A percentile compares a stretch with the other conserved stretches of the same genome.
These are phyloP conservation scores for Sicyos edulis DNA, from an alignment of 306 rosid genomes.

Conservation along the genomic window DNA sequence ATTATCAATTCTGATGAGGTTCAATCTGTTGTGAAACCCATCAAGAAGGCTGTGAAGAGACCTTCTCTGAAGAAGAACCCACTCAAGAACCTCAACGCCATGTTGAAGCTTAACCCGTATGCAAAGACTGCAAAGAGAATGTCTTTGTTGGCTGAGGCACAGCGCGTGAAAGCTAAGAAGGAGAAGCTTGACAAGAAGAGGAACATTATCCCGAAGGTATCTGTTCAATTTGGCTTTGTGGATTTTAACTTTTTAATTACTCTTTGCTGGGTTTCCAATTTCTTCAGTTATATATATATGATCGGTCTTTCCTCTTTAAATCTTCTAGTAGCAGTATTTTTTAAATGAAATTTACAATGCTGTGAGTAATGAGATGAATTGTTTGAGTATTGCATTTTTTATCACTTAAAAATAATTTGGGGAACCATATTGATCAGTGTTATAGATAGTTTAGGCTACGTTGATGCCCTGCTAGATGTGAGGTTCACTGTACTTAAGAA, in stretches of 20 bases:
- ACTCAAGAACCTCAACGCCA: constrained; percentile 55
- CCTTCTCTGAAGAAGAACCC: constrained; percentile 77
- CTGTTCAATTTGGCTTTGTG: neutral
- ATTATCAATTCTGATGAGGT: constrained; percentile 87
- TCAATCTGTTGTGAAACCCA: constrained; percentile 71
- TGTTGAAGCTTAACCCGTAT: constrained; percentile 71
- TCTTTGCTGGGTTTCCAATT: neutral
- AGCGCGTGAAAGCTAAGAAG: constrained; percentile 64
- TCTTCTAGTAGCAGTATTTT: neutral
- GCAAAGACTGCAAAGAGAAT: constrained; percentile 77
- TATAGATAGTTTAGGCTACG: too few species aligned
- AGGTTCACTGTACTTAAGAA: too few species aligned
- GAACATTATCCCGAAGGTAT: constrained; percentile 53
- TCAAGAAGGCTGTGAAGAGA: constrained; percentile 54
- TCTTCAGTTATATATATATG: neutral
- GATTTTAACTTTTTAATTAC: too few species aligned
- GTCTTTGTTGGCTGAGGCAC: constrained; percentile 68
- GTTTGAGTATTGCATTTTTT: neutral
- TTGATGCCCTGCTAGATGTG: too few species aligned
- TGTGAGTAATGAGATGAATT: neutral
- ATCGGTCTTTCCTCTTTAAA: neutral
- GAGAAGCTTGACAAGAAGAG: constrained; percentile 87
- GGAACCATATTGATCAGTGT: neutral
- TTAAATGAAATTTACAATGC: neutral
- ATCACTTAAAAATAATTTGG: neutral